Base-by-base conservation (phyloP, 1,284 basidiomycete genomes). In the Cryptococcus maquisensis region DNA sequence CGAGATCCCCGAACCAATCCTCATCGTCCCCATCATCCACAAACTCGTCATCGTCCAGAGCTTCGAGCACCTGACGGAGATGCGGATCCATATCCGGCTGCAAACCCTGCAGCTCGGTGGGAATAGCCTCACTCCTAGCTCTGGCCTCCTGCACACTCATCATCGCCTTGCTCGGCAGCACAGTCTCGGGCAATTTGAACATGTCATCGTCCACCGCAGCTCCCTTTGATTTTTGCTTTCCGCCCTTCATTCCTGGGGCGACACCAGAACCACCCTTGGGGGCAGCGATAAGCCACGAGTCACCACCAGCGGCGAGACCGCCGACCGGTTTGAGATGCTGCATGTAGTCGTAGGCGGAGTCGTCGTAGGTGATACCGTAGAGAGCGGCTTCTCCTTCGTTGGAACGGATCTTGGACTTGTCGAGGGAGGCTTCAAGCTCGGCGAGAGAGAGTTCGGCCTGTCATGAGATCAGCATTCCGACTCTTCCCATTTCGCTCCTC, bases 331-430 rank as follows among this genome's bases (percentile, higher is more conserved):
- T 85, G 37, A 99, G 81, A 77, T 99, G 96, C 76, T 95, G 88
- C 90, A 98, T 95, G 79, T 99, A 99, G 75, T 99, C 90, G 79
- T 99, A 99, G 54, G 90, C 83, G n/a, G 90, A 90, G 70, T 99
- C 95, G 77, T 98, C 94, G 78, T 84, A 98, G 77, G 92, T 93
- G 68, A 99, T 80, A 10, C 93, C 95, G 74, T 98, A 96, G 23
- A 84, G 72, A 4, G 90, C 81, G 0, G 96, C 96, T 79, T 98
- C 90, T 54, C 94, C 96, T 57, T 81, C 76, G 51, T 81, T 80
- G 6, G 59, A 57, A 37, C 75, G 67, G 32, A 74, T 64, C 23
- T 56, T 55, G 35, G 51, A 59, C 44, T 66, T 71, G 52, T 70
- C 66, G 21, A 72, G 26, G 2, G 55, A 54, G 15, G 72, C 67